phyloP scores from a whole-genome alignment of 441 rosid species.

The Eugenia klotzschiana region DNA sequence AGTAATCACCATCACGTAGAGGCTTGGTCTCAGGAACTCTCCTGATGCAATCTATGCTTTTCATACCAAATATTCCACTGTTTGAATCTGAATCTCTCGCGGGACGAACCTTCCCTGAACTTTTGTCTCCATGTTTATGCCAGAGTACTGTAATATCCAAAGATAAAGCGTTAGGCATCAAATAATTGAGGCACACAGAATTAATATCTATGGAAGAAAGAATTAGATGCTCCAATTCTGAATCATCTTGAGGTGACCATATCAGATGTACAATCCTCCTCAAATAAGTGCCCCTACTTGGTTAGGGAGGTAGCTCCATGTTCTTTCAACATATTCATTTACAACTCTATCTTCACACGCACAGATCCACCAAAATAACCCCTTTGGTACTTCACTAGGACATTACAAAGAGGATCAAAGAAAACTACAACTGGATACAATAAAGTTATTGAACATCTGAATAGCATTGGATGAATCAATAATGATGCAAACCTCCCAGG shows the following conservation, averaged over 20 bases:
- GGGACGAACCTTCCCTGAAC: not conserved
- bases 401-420: too few species aligned
- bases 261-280: not conserved
- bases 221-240: not conserved
- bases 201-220: not conserved
- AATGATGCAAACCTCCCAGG: slow-evolving; percentile 20
- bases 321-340: too few species aligned
- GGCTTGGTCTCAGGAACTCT: slow-evolving; percentile 19
- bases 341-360: not conserved
- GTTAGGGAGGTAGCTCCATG: not conserved
- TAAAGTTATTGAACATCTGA: not conserved
- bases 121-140: not conserved
- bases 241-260: not conserved
- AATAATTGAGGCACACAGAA: not conserved
- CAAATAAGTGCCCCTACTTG: not conserved
- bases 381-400: not conserved
- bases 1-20: slow-evolving; percentile 46
- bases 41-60: slow-evolving; percentile 2
- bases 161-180: not conserved
- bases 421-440: not conserved
- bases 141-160: not conserved
- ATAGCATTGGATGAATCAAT: not conserved
- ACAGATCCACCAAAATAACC: not conserved
- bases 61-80: slow-evolving; percentile 8
- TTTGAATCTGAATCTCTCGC: slow-evolving; percentile 7